Conservation (phyloP, 2,329 filamentous ascomycete genomes). For the Ophiosphaerella narmari region DNA sequence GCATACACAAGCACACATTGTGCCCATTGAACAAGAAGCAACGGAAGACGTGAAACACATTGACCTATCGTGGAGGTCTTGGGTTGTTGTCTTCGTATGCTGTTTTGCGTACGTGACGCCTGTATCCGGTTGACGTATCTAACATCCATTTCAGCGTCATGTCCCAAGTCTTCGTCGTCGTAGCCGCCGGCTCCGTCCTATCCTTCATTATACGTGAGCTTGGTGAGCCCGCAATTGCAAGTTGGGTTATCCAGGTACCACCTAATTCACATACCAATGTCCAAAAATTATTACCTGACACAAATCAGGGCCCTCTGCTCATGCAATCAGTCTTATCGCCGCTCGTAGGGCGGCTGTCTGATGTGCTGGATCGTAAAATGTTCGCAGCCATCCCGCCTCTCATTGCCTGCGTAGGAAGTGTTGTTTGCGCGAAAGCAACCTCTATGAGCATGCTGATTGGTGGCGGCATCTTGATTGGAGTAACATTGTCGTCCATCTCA, state of each 20-base stretch:
- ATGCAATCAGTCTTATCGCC: constrained; percentile 63
- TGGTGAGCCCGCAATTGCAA: constrained; percentile 55
- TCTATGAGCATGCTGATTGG: constrained; percentile 62
- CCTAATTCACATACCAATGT: background rate
- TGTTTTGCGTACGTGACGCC: constrained; percentile 50
- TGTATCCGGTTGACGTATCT: constrained; percentile 4
- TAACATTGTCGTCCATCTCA: constrained; percentile 59
- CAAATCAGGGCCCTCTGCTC: constrained; percentile 57
- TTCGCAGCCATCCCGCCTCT: constrained; percentile 58
- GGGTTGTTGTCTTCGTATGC: constrained; percentile 56
- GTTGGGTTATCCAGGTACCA: constrained; percentile 60
- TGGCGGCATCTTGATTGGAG: constrained; percentile 62
- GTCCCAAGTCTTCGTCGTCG: constrained; percentile 61
- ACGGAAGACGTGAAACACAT: constrained; percentile 47
- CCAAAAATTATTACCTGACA: background rate
- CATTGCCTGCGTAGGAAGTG: constrained; percentile 59
- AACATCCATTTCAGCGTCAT: constrained; percentile 45
- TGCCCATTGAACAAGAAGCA: constrained; percentile 36
- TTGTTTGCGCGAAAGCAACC: constrained; percentile 60
- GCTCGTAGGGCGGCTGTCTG: constrained; percentile 60
- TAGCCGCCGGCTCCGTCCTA: constrained; percentile 60
- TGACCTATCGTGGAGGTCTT: constrained; percentile 60
- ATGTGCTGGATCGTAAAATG: constrained; percentile 61
- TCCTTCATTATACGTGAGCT: constrained; percentile 62
- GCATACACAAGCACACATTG: constrained; percentile 18